Evolutionary conservation across 140 eudicot genomes (phyloP).

Genomic region (Bidens hawaiensis): DNA sequence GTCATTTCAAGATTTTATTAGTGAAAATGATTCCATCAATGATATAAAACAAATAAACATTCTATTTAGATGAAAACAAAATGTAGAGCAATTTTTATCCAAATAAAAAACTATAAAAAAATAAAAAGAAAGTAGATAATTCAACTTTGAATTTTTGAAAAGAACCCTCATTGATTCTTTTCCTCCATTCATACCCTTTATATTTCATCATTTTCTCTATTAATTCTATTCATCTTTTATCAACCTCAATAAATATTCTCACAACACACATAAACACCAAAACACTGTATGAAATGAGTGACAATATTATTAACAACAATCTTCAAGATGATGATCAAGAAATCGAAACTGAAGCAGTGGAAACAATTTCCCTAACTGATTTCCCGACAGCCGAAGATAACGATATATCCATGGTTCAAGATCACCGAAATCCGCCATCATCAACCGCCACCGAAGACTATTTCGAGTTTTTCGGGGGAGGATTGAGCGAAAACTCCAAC

Average conservation of each 20-base stretch:
- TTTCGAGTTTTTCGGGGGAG: constrained; percentile 27
- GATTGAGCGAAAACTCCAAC: neutral
- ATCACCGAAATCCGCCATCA: constrained; percentile 11
- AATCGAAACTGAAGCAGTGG: constrained; percentile 10
- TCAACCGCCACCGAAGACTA: constrained; percentile 9
- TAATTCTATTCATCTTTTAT: neutral
- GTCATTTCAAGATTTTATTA: too few species aligned
- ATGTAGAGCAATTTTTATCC: neutral
- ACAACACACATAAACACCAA: constrained; percentile 7
- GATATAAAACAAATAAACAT: neutral
- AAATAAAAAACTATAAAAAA: too few species aligned
- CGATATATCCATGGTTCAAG: neutral
- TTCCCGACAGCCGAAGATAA: constrained; percentile 26
- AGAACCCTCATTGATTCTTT: constrained; percentile 3
- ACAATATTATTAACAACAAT: constrained; percentile 2
- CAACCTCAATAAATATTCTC: constrained; percentile 13
- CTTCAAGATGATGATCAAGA: constrained; percentile 19
- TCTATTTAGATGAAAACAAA: neutral
- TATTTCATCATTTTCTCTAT: neutral
- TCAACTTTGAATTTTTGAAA: neutral
- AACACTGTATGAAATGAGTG: constrained; percentile 25
- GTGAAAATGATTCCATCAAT: too few species aligned
- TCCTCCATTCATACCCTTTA: constrained; percentile 24
- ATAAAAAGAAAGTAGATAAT: neutral
- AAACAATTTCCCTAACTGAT: constrained; percentile 34